Conservation (phyloP, 164 flowering plant species). For the Protea cynaroides region DNA sequence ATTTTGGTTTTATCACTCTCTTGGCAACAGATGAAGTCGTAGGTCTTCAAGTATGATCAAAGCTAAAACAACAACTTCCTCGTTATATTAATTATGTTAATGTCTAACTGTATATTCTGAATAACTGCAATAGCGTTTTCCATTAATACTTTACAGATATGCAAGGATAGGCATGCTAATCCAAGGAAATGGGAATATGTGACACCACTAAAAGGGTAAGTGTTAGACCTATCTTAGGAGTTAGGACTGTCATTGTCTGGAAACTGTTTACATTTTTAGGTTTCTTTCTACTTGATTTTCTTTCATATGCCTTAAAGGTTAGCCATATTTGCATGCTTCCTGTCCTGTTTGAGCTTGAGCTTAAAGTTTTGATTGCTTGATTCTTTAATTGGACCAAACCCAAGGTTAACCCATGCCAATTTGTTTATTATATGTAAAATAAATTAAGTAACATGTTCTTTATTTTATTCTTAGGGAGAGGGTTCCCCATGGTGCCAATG, state of each 20-base stretch:
- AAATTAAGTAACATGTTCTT: too few relatives aligned
- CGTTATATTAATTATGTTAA: neutral
- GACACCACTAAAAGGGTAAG: slow-evolving; percentile 84
- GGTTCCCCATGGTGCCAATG: too few relatives aligned
- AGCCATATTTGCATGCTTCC: neutral
- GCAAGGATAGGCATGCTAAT: slow-evolving; percentile 76
- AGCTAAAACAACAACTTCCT: neutral
- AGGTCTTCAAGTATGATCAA: slow-evolving; percentile 75
- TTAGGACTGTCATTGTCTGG: too few relatives aligned
- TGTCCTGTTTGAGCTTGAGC: neutral
- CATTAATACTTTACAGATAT: slow-evolving; percentile 45
- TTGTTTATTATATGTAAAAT: too few relatives aligned
- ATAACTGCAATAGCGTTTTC: neutral
- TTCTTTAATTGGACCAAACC: too few relatives aligned
- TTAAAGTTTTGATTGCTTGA: neutral
- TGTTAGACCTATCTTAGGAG: neutral
- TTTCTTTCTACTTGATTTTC: neutral
- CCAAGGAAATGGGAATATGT: slow-evolving; percentile 83
- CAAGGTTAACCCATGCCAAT: too few relatives aligned
- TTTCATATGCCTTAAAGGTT: neutral
- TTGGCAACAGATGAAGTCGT: slow-evolving; percentile 74
- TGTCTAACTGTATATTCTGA: neutral
- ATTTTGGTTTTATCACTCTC: slow-evolving; percentile 85
- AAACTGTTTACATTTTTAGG: too few relatives aligned
- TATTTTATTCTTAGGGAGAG: too few relatives aligned